phyloP scores from a whole-genome alignment of 2,329 filamentous ascomycete genomes.

The Chrysoporthe austroafricana region DNA sequence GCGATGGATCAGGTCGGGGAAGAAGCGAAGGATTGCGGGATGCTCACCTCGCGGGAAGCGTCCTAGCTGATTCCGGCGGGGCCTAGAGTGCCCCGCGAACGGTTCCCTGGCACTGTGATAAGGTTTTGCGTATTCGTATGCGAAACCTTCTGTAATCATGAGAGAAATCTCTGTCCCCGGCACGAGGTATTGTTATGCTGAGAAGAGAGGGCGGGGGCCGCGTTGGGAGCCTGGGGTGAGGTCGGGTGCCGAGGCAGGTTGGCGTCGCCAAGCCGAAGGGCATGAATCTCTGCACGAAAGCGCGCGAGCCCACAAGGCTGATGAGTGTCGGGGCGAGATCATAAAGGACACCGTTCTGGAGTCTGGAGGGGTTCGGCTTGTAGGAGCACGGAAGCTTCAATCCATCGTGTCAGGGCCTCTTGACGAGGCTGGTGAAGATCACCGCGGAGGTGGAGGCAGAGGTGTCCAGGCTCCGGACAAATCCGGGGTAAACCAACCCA shows the following conservation, averaged over 20 bases:
- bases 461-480: neutral
- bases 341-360: neutral
- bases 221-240: neutral
- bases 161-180: neutral
- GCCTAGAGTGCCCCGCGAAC: neutral
- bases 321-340: neutral
- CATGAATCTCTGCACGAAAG: neutral
- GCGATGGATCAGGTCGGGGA: slow-evolving; percentile 3
- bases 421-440: slow-evolving; percentile 6
- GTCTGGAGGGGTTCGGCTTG: neutral
- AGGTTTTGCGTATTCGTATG: neutral
- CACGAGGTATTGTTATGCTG: neutral
- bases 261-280: neutral
- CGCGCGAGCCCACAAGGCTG: neutral
- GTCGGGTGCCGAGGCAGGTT: neutral
- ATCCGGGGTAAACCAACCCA: slow-evolving; percentile 3
- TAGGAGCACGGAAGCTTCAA: neutral
- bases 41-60: neutral
- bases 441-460: neutral
- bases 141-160: neutral
- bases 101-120: neutral
- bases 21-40: slow-evolving; percentile 9
- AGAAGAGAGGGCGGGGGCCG: too few relatives aligned
- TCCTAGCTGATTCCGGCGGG: neutral
- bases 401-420: neutral